A percentile compares a stretch with the other conserved stretches of the same genome.
phyloP scores from a whole-genome alignment of 495 filamentous ascomycete species.

The Aspergillus mulundensis region DNA sequence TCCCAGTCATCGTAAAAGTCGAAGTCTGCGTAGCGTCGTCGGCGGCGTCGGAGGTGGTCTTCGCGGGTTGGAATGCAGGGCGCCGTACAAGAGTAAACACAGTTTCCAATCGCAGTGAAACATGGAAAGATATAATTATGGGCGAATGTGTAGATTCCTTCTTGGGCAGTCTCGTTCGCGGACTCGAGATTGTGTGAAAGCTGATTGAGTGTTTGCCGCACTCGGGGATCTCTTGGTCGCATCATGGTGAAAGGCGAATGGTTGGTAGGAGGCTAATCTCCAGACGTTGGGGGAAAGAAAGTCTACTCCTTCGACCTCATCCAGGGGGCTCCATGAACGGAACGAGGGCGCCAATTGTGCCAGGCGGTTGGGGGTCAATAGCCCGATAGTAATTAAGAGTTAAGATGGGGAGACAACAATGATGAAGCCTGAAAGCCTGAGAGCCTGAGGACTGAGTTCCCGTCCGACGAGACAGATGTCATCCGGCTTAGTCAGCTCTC shows the following conservation, averaged over 20 bases:
- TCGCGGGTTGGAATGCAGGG: constrained; percentile 71
- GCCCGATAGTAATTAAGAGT: not conserved
- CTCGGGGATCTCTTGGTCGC: constrained; percentile 81
- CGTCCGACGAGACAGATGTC: constrained; percentile 11
- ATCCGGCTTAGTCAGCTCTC: constrained; percentile 18
- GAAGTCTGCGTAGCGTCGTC: constrained; percentile 75
- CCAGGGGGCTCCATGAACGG: constrained; percentile 13
- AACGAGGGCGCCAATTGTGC: not conserved
- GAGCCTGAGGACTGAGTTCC: constrained; percentile 13
- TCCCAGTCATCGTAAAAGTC: constrained; percentile 99
- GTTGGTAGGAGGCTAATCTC: not conserved
- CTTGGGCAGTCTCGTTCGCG: constrained; percentile 87
- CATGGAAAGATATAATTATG: constrained; percentile 84
- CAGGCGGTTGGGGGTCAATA: not conserved
- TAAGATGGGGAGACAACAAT: constrained; percentile 5
- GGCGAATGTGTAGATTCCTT: constrained; percentile 80
- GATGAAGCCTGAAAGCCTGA: not conserved
- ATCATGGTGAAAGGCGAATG: constrained; percentile 37
- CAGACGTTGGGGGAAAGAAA: not conserved
- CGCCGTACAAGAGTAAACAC: constrained; percentile 64
- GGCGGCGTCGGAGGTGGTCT: constrained; percentile 64
- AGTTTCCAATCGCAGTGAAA: constrained; percentile 58
- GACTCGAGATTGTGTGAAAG: constrained; percentile 88
- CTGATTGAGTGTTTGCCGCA: constrained; percentile 90
- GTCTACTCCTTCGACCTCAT: constrained; percentile 6